A percentile compares a stretch with the other conserved stretches of the same genome.
Conservation (phyloP, 495 filamentous ascomycete species). For the Lentithecium fluviatile region DNA sequence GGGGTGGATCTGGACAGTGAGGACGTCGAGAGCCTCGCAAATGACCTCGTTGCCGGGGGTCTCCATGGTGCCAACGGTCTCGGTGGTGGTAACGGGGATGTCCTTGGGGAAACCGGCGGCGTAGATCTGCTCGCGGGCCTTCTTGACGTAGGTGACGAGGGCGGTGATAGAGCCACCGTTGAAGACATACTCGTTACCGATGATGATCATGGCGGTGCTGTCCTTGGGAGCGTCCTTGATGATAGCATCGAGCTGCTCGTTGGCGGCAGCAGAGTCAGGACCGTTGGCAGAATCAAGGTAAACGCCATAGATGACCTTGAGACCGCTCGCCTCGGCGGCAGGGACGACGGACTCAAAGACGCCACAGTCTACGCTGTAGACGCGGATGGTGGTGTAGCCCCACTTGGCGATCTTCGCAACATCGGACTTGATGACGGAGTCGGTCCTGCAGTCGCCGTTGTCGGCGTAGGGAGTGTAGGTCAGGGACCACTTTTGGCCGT, state of each 20-base stretch:
- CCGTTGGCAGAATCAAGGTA: slow-evolving; percentile 58
- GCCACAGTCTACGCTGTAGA: slow-evolving; percentile 91
- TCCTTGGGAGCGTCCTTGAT: slow-evolving; percentile 50
- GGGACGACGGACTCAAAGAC: slow-evolving; percentile 71
- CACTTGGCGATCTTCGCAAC: slow-evolving; percentile 65
- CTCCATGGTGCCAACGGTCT: slow-evolving; percentile 71
- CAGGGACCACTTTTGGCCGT: slow-evolving; percentile 73
- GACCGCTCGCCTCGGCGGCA: slow-evolving; percentile 57
- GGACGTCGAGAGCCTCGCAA: slow-evolving; percentile 72
- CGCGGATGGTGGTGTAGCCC: slow-evolving; percentile 78
- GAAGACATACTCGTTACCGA: slow-evolving; percentile 89
- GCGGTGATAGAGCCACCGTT: slow-evolving; percentile 57
- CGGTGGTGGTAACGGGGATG: slow-evolving; percentile 76
- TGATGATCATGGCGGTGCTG: slow-evolving; percentile 71
- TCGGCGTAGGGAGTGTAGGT: slow-evolving; percentile 83
- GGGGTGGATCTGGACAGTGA: slow-evolving; percentile 83
- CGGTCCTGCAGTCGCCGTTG: slow-evolving; percentile 64
- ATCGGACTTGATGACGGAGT: slow-evolving; percentile 59
- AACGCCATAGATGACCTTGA: slow-evolving; percentile 83
- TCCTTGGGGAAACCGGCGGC: slow-evolving; percentile 69
- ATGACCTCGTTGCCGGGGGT: slow-evolving; percentile 53
- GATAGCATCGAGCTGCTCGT: slow-evolving; percentile 70
- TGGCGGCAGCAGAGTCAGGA: slow-evolving; percentile 32
- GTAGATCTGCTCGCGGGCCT: slow-evolving; percentile 44
- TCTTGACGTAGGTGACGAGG: slow-evolving; percentile 67